Conservation (phyloP, 306 rosid genomes). For the Cyamopsis tetragonoloba region DNA sequence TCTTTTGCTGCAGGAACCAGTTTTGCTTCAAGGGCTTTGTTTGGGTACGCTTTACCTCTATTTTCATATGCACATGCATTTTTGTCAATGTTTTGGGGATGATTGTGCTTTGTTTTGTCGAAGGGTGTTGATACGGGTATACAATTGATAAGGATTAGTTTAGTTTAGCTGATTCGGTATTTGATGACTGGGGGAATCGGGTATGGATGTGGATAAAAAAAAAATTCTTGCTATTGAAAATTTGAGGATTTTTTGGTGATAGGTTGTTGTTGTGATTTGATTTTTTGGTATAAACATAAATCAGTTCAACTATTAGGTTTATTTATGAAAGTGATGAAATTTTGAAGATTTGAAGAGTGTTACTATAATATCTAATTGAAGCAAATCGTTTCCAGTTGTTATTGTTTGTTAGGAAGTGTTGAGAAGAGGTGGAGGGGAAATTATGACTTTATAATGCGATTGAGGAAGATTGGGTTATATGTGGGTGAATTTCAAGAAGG, state of each 20-base stretch:
- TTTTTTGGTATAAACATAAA: background rate
- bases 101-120: background rate
- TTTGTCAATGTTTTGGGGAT: background rate
- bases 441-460: conserved; percentile 9
- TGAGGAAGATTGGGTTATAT: too few relatives aligned
- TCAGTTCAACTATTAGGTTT: background rate
- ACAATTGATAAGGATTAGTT: background rate
- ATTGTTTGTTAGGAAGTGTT: background rate
- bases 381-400: background rate
- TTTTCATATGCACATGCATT: background rate
- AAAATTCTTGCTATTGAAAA: background rate
- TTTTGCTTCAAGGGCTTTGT: conserved; percentile 59
- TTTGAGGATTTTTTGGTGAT: background rate
- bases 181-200: background rate
- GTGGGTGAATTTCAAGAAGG: too few relatives aligned
- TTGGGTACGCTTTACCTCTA: conserved; percentile 43
- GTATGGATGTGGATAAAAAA: background rate
- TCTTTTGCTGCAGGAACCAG: conserved; percentile 53
- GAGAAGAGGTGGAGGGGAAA: background rate
- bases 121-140: background rate
- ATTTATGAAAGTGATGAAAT: background rate
- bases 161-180: background rate
- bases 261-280: background rate
- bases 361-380: background rate
- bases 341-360: background rate